Base-by-base conservation (phyloP, 257 asterid genomes). In the Nicotiana tomentosiformis region DNA sequence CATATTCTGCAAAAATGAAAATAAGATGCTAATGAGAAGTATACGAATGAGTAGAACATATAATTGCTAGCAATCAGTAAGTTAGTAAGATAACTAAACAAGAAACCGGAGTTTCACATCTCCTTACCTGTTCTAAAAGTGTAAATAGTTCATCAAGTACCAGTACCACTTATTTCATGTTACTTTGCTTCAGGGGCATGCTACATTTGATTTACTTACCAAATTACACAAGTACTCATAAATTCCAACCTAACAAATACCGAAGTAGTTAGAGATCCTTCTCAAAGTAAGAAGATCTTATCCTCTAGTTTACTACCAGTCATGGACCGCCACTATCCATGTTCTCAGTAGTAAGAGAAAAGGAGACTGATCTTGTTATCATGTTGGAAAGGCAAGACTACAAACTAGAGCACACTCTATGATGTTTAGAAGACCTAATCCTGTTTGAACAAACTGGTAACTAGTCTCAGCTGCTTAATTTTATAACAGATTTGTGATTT, bases 1-100 rank as follows among this genome's bases (percentile, higher is more conserved):
- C 99, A 39, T 94, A 96, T 82, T 96, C 99, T 95, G 89, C 84
- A 83, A 26, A 79, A 33, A 46, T 60, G 7, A 65, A 23, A 10
- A 51, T 17, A 1, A 69, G 30, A 55, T 35, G 56, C 61, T 62
- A 17, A 10, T 23, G 77, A 76, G 35, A 64, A 35, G 82, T 17
- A 9, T 29, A 43, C 7, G 15, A 7, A 7, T 12, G 39, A 81
- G 32, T 33, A 77, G 26, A 20, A 57, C 76, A 66, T 32, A 67
- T 72, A 16, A 29, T 77, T 65, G 30, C 16, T 57, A 26, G 29
- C 17, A 51, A 51, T 51, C 46, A 51, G 16, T 29, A 49, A 7
- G 39, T 23, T 46, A 23, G 39, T 72, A 46, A 49, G 37, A 72
- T 46, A 72, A 76, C 46, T 51, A 76, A 51, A 29, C 80, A 76